Conservation (phyloP, 2,329 filamentous ascomycete genomes). For the Fusarium buharicum region DNA sequence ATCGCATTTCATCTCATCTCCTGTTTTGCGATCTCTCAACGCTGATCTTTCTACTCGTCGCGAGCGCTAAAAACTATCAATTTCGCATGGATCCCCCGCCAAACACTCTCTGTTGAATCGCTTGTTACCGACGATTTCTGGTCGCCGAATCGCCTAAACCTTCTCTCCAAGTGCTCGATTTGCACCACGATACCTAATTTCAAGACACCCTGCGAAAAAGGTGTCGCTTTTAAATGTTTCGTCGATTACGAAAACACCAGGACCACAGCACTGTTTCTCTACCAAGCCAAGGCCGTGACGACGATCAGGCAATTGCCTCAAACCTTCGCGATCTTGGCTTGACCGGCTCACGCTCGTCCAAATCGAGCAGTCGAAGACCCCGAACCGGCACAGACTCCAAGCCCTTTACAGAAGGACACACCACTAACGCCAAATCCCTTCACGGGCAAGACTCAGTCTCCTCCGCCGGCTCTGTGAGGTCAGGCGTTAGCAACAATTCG, state of each 20-base stretch:
- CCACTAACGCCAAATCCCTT: conserved; percentile 44
- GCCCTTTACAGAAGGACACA: conserved; percentile 46
- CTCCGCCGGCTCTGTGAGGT: conserved; percentile 50
- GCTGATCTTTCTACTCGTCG: conserved; percentile 8
- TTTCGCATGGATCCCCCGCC: conserved; percentile 35
- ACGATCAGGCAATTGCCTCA: conserved; percentile 39
- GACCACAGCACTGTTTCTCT: conserved; percentile 39
- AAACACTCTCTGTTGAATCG: conserved; percentile 25
- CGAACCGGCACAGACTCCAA: conserved; percentile 44
- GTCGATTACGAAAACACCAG: conserved; percentile 49
- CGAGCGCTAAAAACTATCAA: conserved; percentile 15
- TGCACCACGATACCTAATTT: conserved; percentile 9
- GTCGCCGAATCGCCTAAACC: conserved; percentile 3
- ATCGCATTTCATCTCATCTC: conserved; percentile 19
- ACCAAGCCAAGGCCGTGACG: conserved; percentile 33
- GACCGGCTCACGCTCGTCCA: conserved; percentile 41
- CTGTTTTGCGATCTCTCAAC: conserved; percentile 15
- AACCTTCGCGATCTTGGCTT: conserved; percentile 48
- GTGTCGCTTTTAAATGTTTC: conserved; percentile 52
- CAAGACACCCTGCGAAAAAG: conserved; percentile 26
- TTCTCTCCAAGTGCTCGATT: conserved; percentile 2
- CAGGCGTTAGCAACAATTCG: conserved; percentile 47
- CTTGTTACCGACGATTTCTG: conserved; percentile 16
- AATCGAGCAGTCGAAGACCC: conserved; percentile 40
- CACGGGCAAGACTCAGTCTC: conserved; percentile 48